Base-by-base conservation (phyloP, 305 asterid genomes). In the Solanum hybrid region DNA sequence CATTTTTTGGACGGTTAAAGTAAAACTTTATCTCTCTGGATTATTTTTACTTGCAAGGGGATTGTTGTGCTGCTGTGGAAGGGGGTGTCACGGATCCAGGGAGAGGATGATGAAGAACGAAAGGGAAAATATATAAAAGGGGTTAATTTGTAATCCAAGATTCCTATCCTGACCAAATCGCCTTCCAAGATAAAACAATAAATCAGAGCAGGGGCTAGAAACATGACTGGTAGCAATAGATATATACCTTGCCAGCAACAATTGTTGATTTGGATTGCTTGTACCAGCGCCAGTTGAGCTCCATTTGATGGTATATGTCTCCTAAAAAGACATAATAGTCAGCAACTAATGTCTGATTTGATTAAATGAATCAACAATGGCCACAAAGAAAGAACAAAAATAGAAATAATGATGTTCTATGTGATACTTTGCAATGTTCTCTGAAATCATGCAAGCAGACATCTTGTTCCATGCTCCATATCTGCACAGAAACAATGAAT, bases 281-380 rank as follows among this genome's bases (percentile, higher is more conserved):
- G 99, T 93, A 79, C 98, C 97, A 29, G 95, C 91, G 35, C 99
- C 99, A 26, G 98, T 93, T 66, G 99, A 98, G 93, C 99, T 97
- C 99, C 99, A 97, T 92, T 96, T 93, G 89, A 97, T 94, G 2
- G 99, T 96, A 93, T 94, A 96, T 91, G 96, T 95, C 92, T 93
- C 98, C 99, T 97, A 91, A 77, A 92, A 84, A 92, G 73, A 86
- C 86, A 36, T 84, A 29, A 79, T 40, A 16, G 87, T 34, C 90
- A 88, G 60, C 40, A 86, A 72, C 51, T 73, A 79, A 89, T 29
- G 17, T 82, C 72, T 16, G 87, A 82, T 46, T 42, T 46, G 17
- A 46, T 46, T 27, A 27, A 82, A 81, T 27, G 24, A 79, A 79
- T 36, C 56, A 79, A 36, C 20, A 12, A 56, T 36, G 76, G 75